Conservation (phyloP, 2,329 filamentous ascomycete species). For the Penicillium sp. region DNA sequence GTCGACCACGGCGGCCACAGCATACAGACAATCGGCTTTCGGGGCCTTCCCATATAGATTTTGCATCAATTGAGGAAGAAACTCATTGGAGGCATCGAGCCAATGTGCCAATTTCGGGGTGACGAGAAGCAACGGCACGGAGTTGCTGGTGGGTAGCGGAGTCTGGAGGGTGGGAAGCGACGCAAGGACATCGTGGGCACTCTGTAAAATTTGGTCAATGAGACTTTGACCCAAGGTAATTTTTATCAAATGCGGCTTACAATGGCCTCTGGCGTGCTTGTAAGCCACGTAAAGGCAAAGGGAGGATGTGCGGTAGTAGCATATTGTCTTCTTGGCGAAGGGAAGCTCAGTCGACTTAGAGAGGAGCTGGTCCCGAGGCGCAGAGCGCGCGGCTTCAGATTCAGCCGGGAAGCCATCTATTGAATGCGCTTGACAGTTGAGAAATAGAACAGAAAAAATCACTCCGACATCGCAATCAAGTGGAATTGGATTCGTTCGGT, state of each 20-base stretch:
- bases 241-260: constrained; percentile 14
- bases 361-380: constrained; percentile 4
- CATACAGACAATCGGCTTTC: constrained; percentile 16
- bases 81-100: constrained; percentile 27
- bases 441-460: neutral
- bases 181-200: constrained; percentile 26
- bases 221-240: neutral
- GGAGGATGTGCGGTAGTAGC: constrained; percentile 13
- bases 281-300: constrained; percentile 31
- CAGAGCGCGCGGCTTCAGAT: neutral
- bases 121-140: constrained; percentile 31
- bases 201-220: constrained; percentile 18
- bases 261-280: constrained; percentile 24
- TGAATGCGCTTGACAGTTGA: neutral
- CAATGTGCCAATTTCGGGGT: constrained; percentile 36
- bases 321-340: constrained; percentile 10
- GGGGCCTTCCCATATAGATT: constrained; percentile 19
- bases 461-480: neutral
- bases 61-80: constrained; percentile 28
- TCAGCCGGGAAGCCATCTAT: neutral
- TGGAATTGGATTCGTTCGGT: neutral
- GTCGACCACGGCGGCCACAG: constrained; percentile 35
- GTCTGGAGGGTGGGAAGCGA: constrained; percentile 18
- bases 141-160: constrained; percentile 9
- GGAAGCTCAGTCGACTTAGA: constrained; percentile 1